phyloP scores from a whole-genome alignment of 208 protist species.

The Willaertia magna region DNA sequence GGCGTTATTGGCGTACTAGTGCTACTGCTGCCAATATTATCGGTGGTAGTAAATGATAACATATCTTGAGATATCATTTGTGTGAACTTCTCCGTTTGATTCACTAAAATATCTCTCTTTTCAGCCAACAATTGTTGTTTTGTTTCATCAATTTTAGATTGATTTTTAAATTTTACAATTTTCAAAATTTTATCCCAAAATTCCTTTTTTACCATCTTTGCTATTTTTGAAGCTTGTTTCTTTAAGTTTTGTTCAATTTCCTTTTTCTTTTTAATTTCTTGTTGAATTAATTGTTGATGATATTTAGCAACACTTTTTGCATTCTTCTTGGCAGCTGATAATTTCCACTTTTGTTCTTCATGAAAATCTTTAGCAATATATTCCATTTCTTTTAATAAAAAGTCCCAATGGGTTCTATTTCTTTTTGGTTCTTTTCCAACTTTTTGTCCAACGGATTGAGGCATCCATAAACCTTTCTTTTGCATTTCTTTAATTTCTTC shows the following conservation, averaged over 20 bases:
- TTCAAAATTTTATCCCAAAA: neutral
- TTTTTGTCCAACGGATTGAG: neutral
- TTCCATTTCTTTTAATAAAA: neutral
- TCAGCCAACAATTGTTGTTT: neutral
- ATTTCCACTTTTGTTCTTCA: neutral
- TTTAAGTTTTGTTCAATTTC: neutral
- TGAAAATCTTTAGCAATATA: neutral
- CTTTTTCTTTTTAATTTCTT: neutral
- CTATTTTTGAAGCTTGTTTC: neutral
- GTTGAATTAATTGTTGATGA: neutral
- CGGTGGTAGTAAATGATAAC: neutral
- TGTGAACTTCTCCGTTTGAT: neutral
- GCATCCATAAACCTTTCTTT: neutral
- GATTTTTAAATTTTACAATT: neutral
- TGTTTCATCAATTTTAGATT: neutral
- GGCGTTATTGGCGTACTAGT: too few relatives aligned
- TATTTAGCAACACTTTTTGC: neutral
- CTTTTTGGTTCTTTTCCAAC: neutral
- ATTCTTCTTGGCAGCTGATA: neutral
- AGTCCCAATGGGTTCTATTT: conserved; percentile 2
- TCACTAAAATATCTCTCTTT: neutral
- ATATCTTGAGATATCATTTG: neutral
- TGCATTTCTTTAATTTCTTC: neutral
- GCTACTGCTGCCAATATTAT: too few relatives aligned
- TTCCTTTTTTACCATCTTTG: neutral